Conservation (phyloP, 495 filamentous ascomycete species). For the Penicillium tannophilum region DNA sequence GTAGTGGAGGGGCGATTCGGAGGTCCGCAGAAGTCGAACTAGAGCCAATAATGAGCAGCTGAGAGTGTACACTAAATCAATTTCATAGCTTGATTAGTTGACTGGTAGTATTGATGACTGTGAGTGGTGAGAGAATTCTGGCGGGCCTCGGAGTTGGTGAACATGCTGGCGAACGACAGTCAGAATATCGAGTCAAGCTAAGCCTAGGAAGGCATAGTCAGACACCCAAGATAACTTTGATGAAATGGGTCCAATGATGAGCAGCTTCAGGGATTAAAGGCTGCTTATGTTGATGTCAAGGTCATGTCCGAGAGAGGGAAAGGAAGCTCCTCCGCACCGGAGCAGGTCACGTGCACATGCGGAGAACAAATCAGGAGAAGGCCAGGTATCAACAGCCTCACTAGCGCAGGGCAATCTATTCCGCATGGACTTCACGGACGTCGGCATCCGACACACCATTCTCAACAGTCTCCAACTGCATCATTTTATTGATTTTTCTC, state of each 20-base stretch:
- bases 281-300: neutral
- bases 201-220: neutral
- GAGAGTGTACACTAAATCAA: slow-evolving; percentile 35
- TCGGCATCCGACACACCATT: slow-evolving; percentile 52
- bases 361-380: slow-evolving; percentile 35
- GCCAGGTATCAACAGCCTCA: slow-evolving; percentile 27
- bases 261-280: neutral
- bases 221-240: neutral
- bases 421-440: slow-evolving; percentile 53
- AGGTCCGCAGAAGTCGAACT: slow-evolving; percentile 64
- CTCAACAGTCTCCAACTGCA: slow-evolving; percentile 47
- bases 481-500: slow-evolving; percentile 51
- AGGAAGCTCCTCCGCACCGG: slow-evolving; percentile 20
- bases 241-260: neutral
- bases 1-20: slow-evolving; percentile 87
- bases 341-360: slow-evolving; percentile 18
- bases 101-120: slow-evolving; percentile 70
- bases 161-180: slow-evolving; percentile 64
- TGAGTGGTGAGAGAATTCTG: slow-evolving; percentile 93
- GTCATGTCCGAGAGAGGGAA: slow-evolving; percentile 5
- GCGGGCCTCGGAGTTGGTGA: slow-evolving; percentile 98
- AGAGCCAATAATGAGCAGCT: slow-evolving; percentile 6
- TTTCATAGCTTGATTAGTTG: slow-evolving; percentile 91
- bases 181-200: neutral
- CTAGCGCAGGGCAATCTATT: slow-evolving; percentile 11